Evolutionary conservation across 495 filamentous ascomycete genomes (phyloP), one percentile per base, ranked within the genome.

Genomic region (Podospora sp.): DNA sequence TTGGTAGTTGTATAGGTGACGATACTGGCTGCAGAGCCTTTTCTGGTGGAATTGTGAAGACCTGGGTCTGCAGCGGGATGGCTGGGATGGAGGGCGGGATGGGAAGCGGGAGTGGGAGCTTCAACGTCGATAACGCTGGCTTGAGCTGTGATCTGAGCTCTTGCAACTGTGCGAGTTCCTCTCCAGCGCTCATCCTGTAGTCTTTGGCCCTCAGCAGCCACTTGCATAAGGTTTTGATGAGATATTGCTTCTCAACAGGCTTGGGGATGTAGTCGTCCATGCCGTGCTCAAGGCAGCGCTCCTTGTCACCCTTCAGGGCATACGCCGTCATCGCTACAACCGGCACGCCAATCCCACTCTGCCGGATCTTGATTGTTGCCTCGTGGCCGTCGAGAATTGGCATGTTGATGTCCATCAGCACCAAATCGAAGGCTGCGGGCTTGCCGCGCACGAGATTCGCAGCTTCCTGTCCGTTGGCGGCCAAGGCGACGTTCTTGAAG

Each of bases 241-340:
- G 69, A 7, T 70, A 63, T 50, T 79, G 73, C 60, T 75, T 82
- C 65, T 88, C 81, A 5, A 90, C 77, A 0, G 88, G 88, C 67
- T 90, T 90, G 14, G 84, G 77, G 29, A 90, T 78, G 69, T 88
- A 89, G 62, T 85, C 86, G 68, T 86, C 81, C 87, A 90, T 89
- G 5, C 88, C 88, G 36, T 83, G 81, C 21, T 85, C 81, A 11
- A 89, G 70, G 68, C 87, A 89, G 8, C 70, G 77, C 60, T 88
- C 86, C 26, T 77, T 80, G 68, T 89, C 87, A 0, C 86, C 88
- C 63, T 87, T 85, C 14, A 89, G 75, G 0, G 87, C 88, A 68
- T 89, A 88, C 0, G 87, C 87, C 0, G 88, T 89, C 76, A 90
- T 82, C 59, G 88, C 88, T 33, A 89, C 80, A 46, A 90, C 89